Evolutionary conservation across 305 asterid species (phyloP), one percentile per base, ranked within the genome.

Genomic region (Fraxinus xanthoxyloides): DNA sequence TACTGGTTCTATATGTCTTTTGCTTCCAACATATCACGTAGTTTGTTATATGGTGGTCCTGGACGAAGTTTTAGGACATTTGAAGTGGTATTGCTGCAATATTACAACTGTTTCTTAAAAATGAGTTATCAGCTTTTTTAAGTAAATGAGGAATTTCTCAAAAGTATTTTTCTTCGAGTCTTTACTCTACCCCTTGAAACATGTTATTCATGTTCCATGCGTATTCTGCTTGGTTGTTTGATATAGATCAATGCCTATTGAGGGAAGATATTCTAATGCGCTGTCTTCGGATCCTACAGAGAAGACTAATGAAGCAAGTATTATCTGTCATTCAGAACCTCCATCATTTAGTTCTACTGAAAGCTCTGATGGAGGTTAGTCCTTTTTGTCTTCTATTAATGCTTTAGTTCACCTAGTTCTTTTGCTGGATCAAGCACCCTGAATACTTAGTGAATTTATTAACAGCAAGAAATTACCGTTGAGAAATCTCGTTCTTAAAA

Each of bases 291-390:
- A 77, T 80, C 81, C 84, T 77, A 84, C 61, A 81, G 91, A 90
- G 74, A 90, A 84, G 87, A 82, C 77, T 28, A 84, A 84, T 83
- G 94, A 86, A 86, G 89, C 88, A 76, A 89, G 85, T 80, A 81
- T 86, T 65, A 83, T 89, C 73, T 86, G 79, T 87, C 90, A 87
- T 88, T 92, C 95, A 61, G 84, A 90, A 74, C 91, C 90, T 28
- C 90, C 94, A 19, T 90, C 97, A 30, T 86, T 88, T 85, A 88
- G 94, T 82, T 92, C 93, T 56, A 89, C 92, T 36, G 95, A 91
- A 85, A 92, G 95, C 90, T 90, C 94, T 1, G 91, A 90, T 86
- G 94, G 95, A 88, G 97, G 97, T 91, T 89, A 80, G 78, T 38
- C 40, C 26, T 54, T 19, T 36, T 54, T 28, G 34, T 46, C 15